Conservation (phyloP, 1,284 basidiomycete species). For the Filobasidium uniguttulatum region DNA sequence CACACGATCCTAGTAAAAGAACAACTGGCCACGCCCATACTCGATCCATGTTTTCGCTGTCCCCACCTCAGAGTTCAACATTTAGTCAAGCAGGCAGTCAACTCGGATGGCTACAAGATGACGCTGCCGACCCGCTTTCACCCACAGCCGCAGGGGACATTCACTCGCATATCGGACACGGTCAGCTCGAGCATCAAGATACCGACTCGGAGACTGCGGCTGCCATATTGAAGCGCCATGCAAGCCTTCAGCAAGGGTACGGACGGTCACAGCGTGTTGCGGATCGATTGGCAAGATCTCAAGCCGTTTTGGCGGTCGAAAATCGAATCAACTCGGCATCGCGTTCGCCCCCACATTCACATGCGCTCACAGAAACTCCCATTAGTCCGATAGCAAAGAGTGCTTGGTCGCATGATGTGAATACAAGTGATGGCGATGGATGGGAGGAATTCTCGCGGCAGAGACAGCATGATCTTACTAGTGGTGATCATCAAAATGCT, state of each 20-base stretch:
- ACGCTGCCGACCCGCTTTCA: background rate
- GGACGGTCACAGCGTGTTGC: conserved; percentile 25
- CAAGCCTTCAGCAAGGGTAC: conserved; percentile 32
- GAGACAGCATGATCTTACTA: conserved; percentile 18
- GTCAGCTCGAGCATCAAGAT: background rate
- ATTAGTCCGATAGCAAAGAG: conserved; percentile 27
- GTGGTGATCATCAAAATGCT: background rate
- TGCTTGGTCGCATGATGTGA: conserved; percentile 25
- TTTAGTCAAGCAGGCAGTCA: no score
- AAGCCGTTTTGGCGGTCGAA: conserved; percentile 27
- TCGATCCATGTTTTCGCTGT: background rate
- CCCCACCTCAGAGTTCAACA: background rate
- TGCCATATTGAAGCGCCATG: conserved; percentile 27
- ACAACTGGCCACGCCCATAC: background rate
- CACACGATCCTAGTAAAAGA: background rate
- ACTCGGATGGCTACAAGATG: background rate
- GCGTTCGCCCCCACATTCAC: conserved; percentile 2
- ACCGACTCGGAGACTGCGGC: background rate
- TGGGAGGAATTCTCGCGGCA: background rate
- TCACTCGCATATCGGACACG: background rate
- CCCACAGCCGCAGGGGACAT: background rate
- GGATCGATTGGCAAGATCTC: conserved; percentile 28
- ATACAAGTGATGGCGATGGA: conserved; percentile 1
- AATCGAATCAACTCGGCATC: conserved; percentile 17
- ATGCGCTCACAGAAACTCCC: conserved; percentile 22